Base-by-base conservation (phyloP, 202 grass and related monocot species). In the Digitaria exilis region DNA sequence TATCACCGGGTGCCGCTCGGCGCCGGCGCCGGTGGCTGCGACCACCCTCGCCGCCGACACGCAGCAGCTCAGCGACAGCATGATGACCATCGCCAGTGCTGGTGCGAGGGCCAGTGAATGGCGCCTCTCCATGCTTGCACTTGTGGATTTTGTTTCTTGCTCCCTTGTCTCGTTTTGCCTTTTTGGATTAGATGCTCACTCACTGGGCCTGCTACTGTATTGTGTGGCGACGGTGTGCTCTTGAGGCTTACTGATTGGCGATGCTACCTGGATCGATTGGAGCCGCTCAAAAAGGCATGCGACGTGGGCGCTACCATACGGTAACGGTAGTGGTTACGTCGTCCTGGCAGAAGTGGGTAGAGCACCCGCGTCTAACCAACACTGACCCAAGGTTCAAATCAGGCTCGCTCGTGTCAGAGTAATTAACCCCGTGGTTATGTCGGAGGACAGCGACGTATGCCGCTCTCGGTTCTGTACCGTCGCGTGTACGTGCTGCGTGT, bases 1-100 rank as follows among this genome's bases (percentile, higher is more conserved):
- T 19, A 98, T 42, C 58, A 98, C 78, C 39, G 96, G 96, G 60
- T 95, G 92, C 87, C 82, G 88, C 65, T 44, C 57, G 12, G 57
- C 57, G 59, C 74, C 72, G 21, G 18, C 32, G 65, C 55, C 41
- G 24, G 31, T n/a, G n/a, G n/a, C n/a, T n/a, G n/a, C 46, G 51
- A 26, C 24, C 13, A 39, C 24, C 28, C 12, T 81, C 50, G n/a
- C 14, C 58, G 71, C 69, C 50, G 76, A 52, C 51, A 59, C 26
- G 71, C 80, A 83, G 5, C 70, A 73, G 66, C 75, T 75, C 44
- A 82, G 87, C 58, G 65, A 89, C 29, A 86, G 48, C 72, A 81
- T 73, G 31, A 41, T 39, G 9, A 25, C 12, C n/a, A n/a, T n/a
- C n/a, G n/a, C n/a, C n/a, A n/a, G n/a, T 39, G 42, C 46, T 15